phyloP scores from a whole-genome alignment of 805 yeast species.

The Hanseniaspora clermontiae region DNA sequence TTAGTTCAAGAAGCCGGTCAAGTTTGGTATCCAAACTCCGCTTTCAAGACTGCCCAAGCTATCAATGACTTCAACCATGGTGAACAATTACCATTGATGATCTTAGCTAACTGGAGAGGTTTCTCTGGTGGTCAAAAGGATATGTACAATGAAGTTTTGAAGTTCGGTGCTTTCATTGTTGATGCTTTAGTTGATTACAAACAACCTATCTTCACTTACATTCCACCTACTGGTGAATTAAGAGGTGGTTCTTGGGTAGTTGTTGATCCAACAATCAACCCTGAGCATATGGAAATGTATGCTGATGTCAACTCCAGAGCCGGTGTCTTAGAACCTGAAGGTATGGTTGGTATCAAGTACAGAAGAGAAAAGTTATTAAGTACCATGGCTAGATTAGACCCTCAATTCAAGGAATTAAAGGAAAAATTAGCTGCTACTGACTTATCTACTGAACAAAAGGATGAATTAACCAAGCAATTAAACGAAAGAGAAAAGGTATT shows the following conservation, averaged over 20 bases:
- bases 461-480: conserved; percentile 51
- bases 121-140: conserved; percentile 99
- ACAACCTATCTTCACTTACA: conserved; percentile 92
- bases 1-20: conserved; percentile 93
- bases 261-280: conserved; percentile 93
- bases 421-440: conserved; percentile 41
- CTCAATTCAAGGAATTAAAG: conserved; percentile 56
- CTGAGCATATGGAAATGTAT: conserved; percentile 98
- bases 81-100: conserved; percentile 94
- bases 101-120: conserved; percentile 99
- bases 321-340: conserved; percentile 97
- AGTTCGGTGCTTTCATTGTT: conserved; percentile 92
- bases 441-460: conserved; percentile 51
- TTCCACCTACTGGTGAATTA: conserved; percentile 95
- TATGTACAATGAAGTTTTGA: conserved; percentile 96
- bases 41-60: conserved; percentile 98
- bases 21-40: conserved; percentile 99
- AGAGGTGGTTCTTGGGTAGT: conserved; percentile 99
- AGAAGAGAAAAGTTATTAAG: conserved; percentile 80
- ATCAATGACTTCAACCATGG: conserved; percentile 95
- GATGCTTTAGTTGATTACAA: conserved; percentile 92
- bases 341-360: conserved; percentile 97
- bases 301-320: conserved; percentile 93
- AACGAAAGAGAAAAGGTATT: conserved; percentile 66
- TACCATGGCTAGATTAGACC: conserved; percentile 87